These are phyloP conservation scores for Cicer cuneatum DNA, from an alignment of 306 rosid species.

Conservation along the genomic window DNA sequence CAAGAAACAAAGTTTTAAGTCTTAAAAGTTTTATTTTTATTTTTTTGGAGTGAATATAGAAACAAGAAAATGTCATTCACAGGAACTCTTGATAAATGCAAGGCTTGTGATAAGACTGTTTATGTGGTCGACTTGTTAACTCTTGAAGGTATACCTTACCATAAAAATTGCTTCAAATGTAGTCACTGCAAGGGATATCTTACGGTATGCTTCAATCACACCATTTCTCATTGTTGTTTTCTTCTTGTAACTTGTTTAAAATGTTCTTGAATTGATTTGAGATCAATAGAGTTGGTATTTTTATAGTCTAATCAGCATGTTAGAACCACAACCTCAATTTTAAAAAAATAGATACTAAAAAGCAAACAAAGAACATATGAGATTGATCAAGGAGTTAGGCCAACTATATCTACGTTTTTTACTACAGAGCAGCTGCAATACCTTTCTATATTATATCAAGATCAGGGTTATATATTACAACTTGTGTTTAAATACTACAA, in stretches of 20 bases:
- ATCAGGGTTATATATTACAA: too few relatives aligned
- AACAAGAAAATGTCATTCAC: conserved; percentile 77
- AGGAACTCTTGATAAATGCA: conserved; percentile 96
- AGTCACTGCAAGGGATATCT: conserved; percentile 96
- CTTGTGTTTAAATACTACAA: too few relatives aligned
- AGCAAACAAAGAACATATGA: too few relatives aligned
- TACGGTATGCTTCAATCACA: conserved; percentile 57
- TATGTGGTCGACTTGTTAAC: conserved; percentile 89
- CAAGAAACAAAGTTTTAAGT: conserved; percentile 13
- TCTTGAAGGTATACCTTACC: conserved; percentile 86
- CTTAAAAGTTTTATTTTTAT: conserved; percentile 37
- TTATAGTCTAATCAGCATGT: background rate
- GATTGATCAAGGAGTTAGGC: too few relatives aligned
- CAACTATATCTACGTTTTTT: too few relatives aligned
- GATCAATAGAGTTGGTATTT: background rate
- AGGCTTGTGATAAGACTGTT: conserved; percentile 96
- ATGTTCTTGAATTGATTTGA: background rate
- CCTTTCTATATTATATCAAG: too few relatives aligned
- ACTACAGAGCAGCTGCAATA: too few relatives aligned
- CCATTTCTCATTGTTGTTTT: conserved; percentile 7
- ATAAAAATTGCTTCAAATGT: conserved; percentile 93
- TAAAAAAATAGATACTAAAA: too few relatives aligned
- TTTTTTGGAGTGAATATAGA: conserved; percentile 15
- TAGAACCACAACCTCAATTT: too few relatives aligned
- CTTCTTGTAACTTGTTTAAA: background rate